Percentiles rank a stretch among this genome's conserved stretches.
phyloP scores from a whole-genome alignment of 345 rosid genomes.

The Aquilaria yunnanensis region DNA sequence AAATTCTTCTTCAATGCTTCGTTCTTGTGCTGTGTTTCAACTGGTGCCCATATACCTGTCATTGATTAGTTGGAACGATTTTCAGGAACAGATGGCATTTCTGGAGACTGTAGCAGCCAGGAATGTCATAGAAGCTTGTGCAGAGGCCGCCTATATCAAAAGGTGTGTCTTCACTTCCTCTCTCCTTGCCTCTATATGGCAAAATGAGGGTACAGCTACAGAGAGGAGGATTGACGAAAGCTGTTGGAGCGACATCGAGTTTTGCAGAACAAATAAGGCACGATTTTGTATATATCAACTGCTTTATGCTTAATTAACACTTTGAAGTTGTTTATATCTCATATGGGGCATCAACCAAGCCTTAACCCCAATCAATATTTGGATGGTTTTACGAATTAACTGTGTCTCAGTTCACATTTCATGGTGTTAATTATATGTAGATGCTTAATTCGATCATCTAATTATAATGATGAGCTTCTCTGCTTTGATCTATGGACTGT shows the following conservation, averaged over 20 bases:
- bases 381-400: too few species aligned
- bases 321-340: neutral
- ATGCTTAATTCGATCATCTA: too few species aligned
- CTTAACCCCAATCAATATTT: too few species aligned
- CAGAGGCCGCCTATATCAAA: constrained; percentile 23
- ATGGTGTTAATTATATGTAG: too few species aligned
- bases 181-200: constrained; percentile 35
- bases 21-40: neutral
- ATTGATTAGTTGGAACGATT: neutral
- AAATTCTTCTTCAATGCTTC: neutral
- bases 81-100: constrained; percentile 30
- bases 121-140: constrained; percentile 37
- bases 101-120: constrained; percentile 28
- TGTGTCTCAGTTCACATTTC: too few species aligned
- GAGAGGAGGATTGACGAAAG: constrained; percentile 15
- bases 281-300: neutral
- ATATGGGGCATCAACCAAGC: too few species aligned
- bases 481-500: too few species aligned
- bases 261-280: constrained; percentile 36
- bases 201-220: neutral
- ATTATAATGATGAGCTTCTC: too few species aligned
- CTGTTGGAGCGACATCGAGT: constrained; percentile 31
- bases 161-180: constrained; percentile 39
- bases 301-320: neutral
- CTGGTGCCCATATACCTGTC: neutral